Percentiles rank a stretch among this genome's conserved stretches.
phyloP scores from a whole-genome alignment of 345 rosid species.

The Anacardium occidentale region DNA sequence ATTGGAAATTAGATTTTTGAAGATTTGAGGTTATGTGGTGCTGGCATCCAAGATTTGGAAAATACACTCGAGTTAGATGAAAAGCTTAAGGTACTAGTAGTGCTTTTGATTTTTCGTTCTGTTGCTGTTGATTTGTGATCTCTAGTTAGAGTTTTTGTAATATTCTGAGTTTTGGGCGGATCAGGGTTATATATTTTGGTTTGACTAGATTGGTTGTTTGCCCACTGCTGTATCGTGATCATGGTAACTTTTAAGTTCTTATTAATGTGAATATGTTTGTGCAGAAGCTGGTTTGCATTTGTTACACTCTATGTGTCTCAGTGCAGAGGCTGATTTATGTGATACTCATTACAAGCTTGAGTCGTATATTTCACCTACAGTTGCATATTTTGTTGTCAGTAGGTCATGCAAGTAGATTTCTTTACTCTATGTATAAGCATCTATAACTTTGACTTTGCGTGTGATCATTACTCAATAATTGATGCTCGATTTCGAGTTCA shows the following conservation, averaged over 20 bases:
- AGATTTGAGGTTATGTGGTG: conserved; percentile 1
- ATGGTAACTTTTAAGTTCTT: neutral
- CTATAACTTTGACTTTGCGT: neutral
- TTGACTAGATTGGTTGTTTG: conserved; percentile 6
- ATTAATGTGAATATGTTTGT: neutral
- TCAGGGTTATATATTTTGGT: neutral
- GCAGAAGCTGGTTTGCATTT: conserved; percentile 5
- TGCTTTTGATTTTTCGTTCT: neutral
- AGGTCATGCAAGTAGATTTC: neutral
- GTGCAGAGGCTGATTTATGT: neutral
- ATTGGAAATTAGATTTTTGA: neutral
- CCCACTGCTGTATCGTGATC: neutral
- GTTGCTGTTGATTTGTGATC: conserved; percentile 2
- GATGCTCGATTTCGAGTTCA: conserved; percentile 5
- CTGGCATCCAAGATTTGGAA: neutral
- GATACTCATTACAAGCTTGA: neutral
- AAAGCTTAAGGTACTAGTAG: neutral
- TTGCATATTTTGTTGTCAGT: neutral
- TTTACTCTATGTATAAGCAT: neutral
- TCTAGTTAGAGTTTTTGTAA: neutral
- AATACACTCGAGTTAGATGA: neutral
- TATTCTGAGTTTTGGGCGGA: conserved; percentile 6
- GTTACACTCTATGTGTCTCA: neutral
- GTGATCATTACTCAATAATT: neutral
- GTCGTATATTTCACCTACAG: neutral